Conservation (phyloP, 2,329 filamentous ascomycete genomes). For the Trichophyton equinum region DNA sequence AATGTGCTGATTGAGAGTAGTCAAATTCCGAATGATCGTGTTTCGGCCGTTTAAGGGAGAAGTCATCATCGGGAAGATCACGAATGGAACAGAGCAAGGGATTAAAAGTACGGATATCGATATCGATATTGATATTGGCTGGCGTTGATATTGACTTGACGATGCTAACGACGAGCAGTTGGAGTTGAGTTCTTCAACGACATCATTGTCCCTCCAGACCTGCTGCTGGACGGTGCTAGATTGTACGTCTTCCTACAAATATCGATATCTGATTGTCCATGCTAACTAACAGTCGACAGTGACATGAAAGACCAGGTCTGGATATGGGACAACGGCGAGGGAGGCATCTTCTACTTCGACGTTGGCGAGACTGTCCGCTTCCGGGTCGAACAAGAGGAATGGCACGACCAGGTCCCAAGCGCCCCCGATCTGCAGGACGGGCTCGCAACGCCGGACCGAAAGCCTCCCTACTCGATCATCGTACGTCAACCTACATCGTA, state of each 20-base stretch:
- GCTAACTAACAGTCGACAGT: conserved; percentile 29
- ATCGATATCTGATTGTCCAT: conserved; percentile 13
- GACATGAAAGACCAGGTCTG: conserved; percentile 66
- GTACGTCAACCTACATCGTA: conserved; percentile 19
- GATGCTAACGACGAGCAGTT: conserved; percentile 36
- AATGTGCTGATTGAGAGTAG: conserved; percentile 33
- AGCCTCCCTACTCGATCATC: conserved; percentile 41
- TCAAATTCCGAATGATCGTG: conserved; percentile 84
- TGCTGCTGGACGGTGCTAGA: conserved; percentile 61
- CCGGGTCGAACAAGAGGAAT: conserved; percentile 73
- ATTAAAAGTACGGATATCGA: conserved; percentile 47
- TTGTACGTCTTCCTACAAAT: conserved; percentile 42
- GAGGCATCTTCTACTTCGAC: conserved; percentile 70
- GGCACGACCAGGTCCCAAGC: conserved; percentile 74
- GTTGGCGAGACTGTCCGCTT: conserved; percentile 80
- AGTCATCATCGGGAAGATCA: conserved; percentile 75
- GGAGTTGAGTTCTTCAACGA: conserved; percentile 90
- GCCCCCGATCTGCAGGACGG: conserved; percentile 54
- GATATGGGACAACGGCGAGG: conserved; percentile 67
- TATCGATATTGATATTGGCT: conserved; percentile 10
- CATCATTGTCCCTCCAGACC: conserved; percentile 63
- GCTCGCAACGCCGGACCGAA: conserved; percentile 43
- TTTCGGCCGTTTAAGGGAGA: conserved; percentile 95
- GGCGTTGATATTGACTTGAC: not conserved
- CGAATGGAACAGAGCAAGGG: conserved; percentile 56